phyloP scores from a whole-genome alignment of 1,284 basidiomycete genomes.

The Leccinum proliferum region DNA sequence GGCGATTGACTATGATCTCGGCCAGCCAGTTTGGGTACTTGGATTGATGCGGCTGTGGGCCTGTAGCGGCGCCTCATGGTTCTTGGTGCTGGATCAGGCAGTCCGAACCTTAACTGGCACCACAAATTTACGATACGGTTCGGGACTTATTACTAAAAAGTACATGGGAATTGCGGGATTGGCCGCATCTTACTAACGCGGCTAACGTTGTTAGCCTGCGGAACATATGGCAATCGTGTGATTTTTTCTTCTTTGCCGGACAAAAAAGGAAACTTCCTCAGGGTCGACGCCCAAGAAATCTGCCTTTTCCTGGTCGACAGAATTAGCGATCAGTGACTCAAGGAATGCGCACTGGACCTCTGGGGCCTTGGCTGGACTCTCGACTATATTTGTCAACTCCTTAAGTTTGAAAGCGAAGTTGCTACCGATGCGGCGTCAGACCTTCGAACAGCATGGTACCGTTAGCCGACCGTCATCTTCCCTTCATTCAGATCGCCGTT shows the following conservation, averaged over 20 bases:
- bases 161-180: too few species aligned
- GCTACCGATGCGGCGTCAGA: neutral
- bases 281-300: neutral
- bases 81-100: too few species aligned
- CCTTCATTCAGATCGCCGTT: too few species aligned
- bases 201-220: too few species aligned
- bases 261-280: neutral
- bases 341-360: neutral
- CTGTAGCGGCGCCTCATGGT: too few species aligned
- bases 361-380: neutral
- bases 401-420: neutral
- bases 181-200: too few species aligned
- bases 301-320: neutral
- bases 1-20: too few species aligned
- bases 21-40: neutral
- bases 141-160: too few species aligned
- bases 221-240: neutral
- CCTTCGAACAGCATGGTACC: neutral
- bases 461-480: too few species aligned
- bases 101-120: too few species aligned
- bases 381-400: neutral
- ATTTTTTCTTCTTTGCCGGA: neutral
- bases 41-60: neutral
- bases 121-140: too few species aligned
- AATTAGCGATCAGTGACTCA: neutral